Conservation (phyloP, 495 filamentous ascomycete species). For the Staphylotrichum tortipilum region DNA sequence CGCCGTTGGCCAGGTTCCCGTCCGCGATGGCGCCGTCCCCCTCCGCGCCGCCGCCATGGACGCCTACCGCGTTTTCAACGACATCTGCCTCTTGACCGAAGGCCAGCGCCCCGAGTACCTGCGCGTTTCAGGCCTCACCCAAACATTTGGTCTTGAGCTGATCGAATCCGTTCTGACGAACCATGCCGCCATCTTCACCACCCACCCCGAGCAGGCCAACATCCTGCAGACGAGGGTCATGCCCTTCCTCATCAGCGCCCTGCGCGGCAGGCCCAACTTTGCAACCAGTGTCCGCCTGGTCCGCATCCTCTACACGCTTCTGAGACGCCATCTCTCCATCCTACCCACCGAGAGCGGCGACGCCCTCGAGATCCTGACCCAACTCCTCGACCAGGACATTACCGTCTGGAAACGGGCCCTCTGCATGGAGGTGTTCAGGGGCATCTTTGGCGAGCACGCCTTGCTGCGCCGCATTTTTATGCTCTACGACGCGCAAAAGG, state of each 20-base stretch:
- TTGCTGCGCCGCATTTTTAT: conserved; percentile 74
- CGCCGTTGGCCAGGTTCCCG: conserved; percentile 51
- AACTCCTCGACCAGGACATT: conserved; percentile 78
- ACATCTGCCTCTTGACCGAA: conserved; percentile 82
- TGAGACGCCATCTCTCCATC: conserved; percentile 66
- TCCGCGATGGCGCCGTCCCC: conserved; percentile 51
- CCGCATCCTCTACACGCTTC: conserved; percentile 68
- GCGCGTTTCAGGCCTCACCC: conserved; percentile 61
- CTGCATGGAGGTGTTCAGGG: conserved; percentile 84
- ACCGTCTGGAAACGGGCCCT: conserved; percentile 75
- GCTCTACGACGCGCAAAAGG: conserved; percentile 64
- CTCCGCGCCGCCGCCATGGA: conserved; percentile 74
- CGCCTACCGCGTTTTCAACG: conserved; percentile 79
- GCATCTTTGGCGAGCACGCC: conserved; percentile 68
- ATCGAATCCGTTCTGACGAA: conserved; percentile 83
- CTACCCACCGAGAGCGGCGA: conserved; percentile 75
- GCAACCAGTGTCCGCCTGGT: conserved; percentile 73
- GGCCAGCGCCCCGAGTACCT: conserved; percentile 73
- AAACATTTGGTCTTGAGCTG: conserved; percentile 78
- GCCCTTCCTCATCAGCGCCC: conserved; percentile 67
- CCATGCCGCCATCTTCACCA: conserved; percentile 68
- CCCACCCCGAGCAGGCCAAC: conserved; percentile 72
- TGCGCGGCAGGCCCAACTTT: conserved; percentile 74
- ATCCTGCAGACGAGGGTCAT: conserved; percentile 72
- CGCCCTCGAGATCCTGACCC: conserved; percentile 73